Evolutionary conservation across 2,329 filamentous ascomycete genomes (phyloP).

Genomic region (Botrytis aclada): DNA sequence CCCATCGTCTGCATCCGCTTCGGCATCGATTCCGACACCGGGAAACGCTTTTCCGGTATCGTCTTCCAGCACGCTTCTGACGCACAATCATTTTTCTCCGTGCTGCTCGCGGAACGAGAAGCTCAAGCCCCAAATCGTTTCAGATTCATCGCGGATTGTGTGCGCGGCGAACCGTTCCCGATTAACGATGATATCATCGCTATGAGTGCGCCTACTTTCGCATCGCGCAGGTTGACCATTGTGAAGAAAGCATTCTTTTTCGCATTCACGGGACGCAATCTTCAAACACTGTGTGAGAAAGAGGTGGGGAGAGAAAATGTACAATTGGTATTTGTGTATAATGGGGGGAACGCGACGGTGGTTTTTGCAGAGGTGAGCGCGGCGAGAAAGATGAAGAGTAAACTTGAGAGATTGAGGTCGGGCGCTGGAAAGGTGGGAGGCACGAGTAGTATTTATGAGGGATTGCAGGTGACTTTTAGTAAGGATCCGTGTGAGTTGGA

Average conservation of each 20-base stretch:
- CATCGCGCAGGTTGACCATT: constrained; percentile 35
- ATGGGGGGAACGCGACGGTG: constrained; percentile 37
- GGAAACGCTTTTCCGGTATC: constrained; percentile 29
- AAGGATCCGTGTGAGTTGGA: constrained; percentile 22
- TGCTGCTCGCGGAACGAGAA: constrained; percentile 25
- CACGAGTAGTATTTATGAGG: constrained; percentile 9
- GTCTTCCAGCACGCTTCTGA: constrained; percentile 34
- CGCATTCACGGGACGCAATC: constrained; percentile 28
- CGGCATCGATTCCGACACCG: constrained; percentile 27
- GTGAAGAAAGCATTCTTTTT: constrained; percentile 37
- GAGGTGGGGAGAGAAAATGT: constrained; percentile 30
- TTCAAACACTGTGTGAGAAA: constrained; percentile 30
- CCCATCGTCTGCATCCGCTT: constrained; percentile 33
- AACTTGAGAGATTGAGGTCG: constrained; percentile 27
- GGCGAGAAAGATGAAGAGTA: constrained; percentile 33
- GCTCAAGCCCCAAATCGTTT: constrained; percentile 28
- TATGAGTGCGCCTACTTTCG: constrained; percentile 29
- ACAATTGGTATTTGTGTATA: constrained; percentile 33
- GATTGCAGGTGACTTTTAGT: constrained; percentile 17
- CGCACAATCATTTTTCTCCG: constrained; percentile 28
- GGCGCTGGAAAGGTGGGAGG: not conserved
- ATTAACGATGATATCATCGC: constrained; percentile 28
- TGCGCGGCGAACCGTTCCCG: constrained; percentile 29
- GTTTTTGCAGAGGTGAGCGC: constrained; percentile 33
- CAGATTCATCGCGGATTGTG: constrained; percentile 31